phyloP scores from a whole-genome alignment of 495 filamentous ascomycete genomes.

The Talaromyces liani region DNA sequence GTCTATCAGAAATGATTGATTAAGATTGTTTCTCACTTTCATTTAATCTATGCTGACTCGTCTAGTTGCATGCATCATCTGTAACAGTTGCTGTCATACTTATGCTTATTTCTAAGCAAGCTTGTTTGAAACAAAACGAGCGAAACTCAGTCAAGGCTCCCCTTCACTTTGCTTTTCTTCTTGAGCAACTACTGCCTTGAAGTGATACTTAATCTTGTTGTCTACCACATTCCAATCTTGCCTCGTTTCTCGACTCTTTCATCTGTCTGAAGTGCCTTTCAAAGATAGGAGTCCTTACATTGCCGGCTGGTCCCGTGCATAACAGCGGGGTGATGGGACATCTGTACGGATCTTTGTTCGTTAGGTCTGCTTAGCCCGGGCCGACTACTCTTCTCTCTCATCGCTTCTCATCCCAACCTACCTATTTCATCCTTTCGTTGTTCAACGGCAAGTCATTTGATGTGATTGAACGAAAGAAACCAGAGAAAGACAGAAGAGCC shows the following conservation, averaged over 20 bases:
- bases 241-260: neutral
- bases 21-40: neutral
- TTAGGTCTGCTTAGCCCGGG: neutral
- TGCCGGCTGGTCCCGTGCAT: constrained; percentile 2
- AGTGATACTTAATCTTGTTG: neutral
- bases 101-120: neutral
- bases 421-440: neutral
- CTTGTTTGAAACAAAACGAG: neutral
- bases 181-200: neutral
- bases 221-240: neutral
- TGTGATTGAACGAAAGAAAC: neutral
- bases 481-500: neutral
- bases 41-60: neutral
- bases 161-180: neutral
- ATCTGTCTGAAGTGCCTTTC: neutral
- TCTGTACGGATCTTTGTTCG: neutral
- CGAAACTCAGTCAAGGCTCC: neutral
- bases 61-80: neutral
- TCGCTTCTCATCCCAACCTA: neutral
- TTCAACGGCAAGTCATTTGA: neutral
- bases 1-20: neutral
- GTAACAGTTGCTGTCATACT: neutral
- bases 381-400: neutral
- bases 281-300: neutral
- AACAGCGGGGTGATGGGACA: neutral